Base-by-base conservation (phyloP, 139 green algal species). In the Chlorella ohadii region DNA sequence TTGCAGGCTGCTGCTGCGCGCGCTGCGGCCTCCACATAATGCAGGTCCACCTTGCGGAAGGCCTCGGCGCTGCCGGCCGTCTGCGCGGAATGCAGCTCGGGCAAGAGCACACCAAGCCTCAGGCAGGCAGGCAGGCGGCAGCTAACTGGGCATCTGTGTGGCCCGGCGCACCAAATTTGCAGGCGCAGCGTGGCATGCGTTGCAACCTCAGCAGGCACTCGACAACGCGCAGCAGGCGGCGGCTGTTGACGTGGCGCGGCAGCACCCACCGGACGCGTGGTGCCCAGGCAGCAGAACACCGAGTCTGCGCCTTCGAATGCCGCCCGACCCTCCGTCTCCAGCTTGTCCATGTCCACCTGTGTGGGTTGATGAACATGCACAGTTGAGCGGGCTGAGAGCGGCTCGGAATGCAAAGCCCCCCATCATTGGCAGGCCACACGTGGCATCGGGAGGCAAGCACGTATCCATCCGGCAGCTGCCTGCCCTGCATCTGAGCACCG, bases 281-380 rank as follows among this genome's bases (percentile, higher is more conserved):
- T 95, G 61, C 92, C 92, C 34, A 95, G 84, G 5, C 84, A 81
- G 72, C 89, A 93, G 73, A 95, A 95, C 0, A 91, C 86, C 0
- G 85, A 73, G 81, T 91, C 80, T 0, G 87, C 91, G 11, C 86
- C 85, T 0, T 39, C 27, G 56, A 94, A 87, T 0, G 86, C 88
- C 22, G 31, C n/a, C 1, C 44, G 66, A 0, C 38, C 88, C 57
- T 91, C 84, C 31, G 56, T 23, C 51, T 90, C 67, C 33, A 91
- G 34, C 2, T 86, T 82, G 38, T 91, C 87, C 84, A 90, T 92
- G 59, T 91, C 75, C 0, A 61, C 56, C 75, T 90, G 86, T 19
- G 80, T 16, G 44, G 44, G 44, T 51, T 51, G 44, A 9, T 16
- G 9, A 51, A 33, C 22, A 84, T n/a, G n/a, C n/a, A n/a, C n/a